Conservation (phyloP, 2,329 filamentous ascomycete species). For the Parastagonospora nodorum region DNA sequence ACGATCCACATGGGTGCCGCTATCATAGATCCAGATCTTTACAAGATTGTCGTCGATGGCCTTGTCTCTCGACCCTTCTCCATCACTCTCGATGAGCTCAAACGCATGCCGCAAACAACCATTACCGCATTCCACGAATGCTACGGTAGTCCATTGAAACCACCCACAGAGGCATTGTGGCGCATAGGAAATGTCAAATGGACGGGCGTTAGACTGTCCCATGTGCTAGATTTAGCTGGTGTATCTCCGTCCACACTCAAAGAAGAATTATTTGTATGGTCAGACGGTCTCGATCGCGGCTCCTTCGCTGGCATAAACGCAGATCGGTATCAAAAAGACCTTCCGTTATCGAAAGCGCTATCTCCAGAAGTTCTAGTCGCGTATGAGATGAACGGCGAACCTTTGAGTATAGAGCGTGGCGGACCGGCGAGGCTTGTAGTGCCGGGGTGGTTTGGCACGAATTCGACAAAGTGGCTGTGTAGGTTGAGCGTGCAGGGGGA, state of each 20-base stretch:
- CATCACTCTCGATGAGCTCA: conserved; percentile 31
- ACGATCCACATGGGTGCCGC: conserved; percentile 45
- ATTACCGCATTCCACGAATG: conserved; percentile 45
- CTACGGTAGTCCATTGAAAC: conserved; percentile 42
- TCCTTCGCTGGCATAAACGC: conserved; percentile 25
- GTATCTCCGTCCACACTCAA: conserved; percentile 8
- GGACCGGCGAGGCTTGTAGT: conserved; percentile 39
- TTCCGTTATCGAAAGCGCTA: conserved; percentile 33
- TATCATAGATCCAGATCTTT: conserved; percentile 31
- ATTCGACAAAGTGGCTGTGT: conserved; percentile 40
- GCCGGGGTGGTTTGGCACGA: conserved; percentile 41
- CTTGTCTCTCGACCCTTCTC: conserved; percentile 35
- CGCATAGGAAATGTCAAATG: conserved; percentile 44
- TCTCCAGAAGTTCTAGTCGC: conserved; percentile 32
- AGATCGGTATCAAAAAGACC: conserved; percentile 41
- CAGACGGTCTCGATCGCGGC: conserved; percentile 35
- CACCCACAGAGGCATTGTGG: conserved; percentile 33
- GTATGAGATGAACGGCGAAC: conserved; percentile 31
- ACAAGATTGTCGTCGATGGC: conserved; percentile 38
- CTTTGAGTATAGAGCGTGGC: conserved; percentile 27
- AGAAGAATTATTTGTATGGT: conserved; percentile 29
- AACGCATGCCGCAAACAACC: conserved; percentile 24
- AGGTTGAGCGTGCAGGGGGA: conserved; percentile 20
- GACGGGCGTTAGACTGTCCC: conserved; percentile 38
- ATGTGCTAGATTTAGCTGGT: conserved; percentile 26